A percentile compares a stretch with the other conserved stretches of the same genome.
Conservation (phyloP, 2,329 filamentous ascomycete genomes). For the Ascocoryne sarcoides region DNA sequence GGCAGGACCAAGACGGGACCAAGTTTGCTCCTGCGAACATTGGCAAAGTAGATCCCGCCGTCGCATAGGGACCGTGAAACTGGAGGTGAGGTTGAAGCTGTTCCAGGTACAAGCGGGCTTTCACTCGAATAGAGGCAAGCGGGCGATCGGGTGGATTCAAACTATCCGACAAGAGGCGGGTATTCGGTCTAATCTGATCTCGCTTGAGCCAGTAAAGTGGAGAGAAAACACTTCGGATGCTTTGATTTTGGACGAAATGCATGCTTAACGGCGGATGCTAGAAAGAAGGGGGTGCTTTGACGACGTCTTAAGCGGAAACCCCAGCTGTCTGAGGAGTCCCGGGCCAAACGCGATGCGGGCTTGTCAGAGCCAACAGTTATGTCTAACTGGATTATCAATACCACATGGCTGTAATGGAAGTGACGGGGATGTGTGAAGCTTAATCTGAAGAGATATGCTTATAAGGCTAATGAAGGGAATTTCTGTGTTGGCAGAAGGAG, state of each 20-base stretch:
- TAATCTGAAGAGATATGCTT: slow-evolving; percentile 10
- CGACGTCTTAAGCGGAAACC: slow-evolving; percentile 21
- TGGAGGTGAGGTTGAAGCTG: slow-evolving; percentile 21
- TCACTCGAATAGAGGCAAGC: slow-evolving; percentile 20
- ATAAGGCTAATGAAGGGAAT: no score
- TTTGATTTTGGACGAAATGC: slow-evolving; percentile 1
- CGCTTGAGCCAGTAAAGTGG: slow-evolving; percentile 6
- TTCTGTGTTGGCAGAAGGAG: no score
- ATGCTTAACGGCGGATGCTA: slow-evolving; percentile 2
- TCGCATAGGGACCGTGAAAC: slow-evolving; percentile 26
- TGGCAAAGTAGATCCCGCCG: slow-evolving; percentile 25
- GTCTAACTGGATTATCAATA: slow-evolving; percentile 7
- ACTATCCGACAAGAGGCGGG: slow-evolving; percentile 6
- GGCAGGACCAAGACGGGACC: slow-evolving; percentile 14
- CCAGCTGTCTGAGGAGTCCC: slow-evolving; percentile 14
- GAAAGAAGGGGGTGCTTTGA: slow-evolving; percentile 1
- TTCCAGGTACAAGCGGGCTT: slow-evolving; percentile 17
- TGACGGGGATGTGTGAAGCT: slow-evolving; percentile 2
- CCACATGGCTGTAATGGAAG: slow-evolving; percentile 7
- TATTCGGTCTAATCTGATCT: slow-evolving; percentile 11
- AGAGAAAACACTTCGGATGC: slow-evolving; percentile 3
- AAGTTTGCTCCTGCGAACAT: slow-evolving; percentile 14
- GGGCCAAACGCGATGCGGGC: slow-evolving; percentile 18
- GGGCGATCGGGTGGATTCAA: slow-evolving; percentile 13
- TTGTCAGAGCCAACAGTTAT: slow-evolving; percentile 6